Conservation (phyloP, 2,329 filamentous ascomycete species). For the Pseudophaeomoniella oleicola region DNA sequence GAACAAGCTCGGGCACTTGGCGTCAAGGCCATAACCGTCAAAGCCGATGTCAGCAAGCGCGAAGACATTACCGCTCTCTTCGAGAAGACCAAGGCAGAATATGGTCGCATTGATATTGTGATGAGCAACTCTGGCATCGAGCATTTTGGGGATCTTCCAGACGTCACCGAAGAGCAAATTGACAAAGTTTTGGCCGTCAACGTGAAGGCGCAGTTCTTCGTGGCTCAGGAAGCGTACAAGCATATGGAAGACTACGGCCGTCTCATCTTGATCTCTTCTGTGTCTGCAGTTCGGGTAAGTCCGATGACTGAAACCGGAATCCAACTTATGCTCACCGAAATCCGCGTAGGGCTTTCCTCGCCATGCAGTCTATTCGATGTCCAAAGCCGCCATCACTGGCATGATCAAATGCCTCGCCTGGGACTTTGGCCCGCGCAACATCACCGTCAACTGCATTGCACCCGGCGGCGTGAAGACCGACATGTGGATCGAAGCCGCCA, state of each 20-base stretch:
- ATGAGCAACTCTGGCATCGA: constrained; percentile 11
- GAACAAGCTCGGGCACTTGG: constrained; percentile 47
- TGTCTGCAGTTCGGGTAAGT: constrained; percentile 42
- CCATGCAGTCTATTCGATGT: constrained; percentile 57
- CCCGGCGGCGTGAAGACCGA: constrained; percentile 54
- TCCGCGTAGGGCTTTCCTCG: constrained; percentile 50
- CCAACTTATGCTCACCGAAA: constrained; percentile 8
- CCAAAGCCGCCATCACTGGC: constrained; percentile 61
- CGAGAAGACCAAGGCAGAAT: constrained; percentile 5
- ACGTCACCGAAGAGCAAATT: constrained; percentile 10
- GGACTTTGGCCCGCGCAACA: constrained; percentile 50
- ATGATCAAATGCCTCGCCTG: constrained; percentile 60
- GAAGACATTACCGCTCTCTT: constrained; percentile 3
- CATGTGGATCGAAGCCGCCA: constrained; percentile 24
- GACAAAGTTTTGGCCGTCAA: constrained; percentile 5
- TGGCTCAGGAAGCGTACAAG: constrained; percentile 20
- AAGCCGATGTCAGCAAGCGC: constrained; percentile 6
- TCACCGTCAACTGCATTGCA: constrained; percentile 51
- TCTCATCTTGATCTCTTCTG: constrained; percentile 58
- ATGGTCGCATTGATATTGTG: constrained; percentile 8
- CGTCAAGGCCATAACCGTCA: constrained; percentile 24
- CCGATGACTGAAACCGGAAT: constrained; percentile 12
- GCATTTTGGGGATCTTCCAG: constrained; percentile 9
- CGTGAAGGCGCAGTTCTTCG: constrained; percentile 12
- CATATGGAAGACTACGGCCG: constrained; percentile 53